Evolutionary conservation across 1,284 basidiomycete species (phyloP).

Genomic region (Exobasidium cylindrosporum): DNA sequence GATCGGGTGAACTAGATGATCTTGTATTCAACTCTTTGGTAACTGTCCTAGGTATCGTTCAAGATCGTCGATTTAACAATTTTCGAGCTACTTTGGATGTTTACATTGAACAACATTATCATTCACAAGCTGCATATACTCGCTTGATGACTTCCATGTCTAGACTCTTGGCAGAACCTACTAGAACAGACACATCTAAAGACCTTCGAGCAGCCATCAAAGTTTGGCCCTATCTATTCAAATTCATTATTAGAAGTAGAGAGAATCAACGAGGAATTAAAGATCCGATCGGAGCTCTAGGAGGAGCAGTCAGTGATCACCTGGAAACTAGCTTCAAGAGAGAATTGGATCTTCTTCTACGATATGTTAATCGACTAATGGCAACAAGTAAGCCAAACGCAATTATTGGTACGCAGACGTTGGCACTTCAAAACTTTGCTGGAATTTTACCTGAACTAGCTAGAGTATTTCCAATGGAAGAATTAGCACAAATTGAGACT

Average conservation of each 20-base stretch:
- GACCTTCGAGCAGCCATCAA: conserved; percentile 82
- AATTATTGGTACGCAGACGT: conserved; percentile 86
- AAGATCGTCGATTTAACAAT: conserved; percentile 77
- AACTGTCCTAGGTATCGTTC: conserved; percentile 74
- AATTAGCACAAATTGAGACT: conserved; percentile 63
- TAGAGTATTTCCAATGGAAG: conserved; percentile 38
- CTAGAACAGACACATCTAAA: conserved; percentile 70
- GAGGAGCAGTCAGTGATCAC: conserved; percentile 79
- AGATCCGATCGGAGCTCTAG: conserved; percentile 61
- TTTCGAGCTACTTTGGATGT: conserved; percentile 89
- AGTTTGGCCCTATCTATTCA: conserved; percentile 95
- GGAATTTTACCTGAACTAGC: conserved; percentile 80
- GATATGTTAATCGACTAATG: conserved; percentile 86
- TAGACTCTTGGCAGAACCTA: conserved; percentile 72
- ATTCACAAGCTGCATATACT: conserved; percentile 45
- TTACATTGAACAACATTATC: conserved; percentile 86
- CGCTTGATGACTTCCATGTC: conserved; percentile 67
- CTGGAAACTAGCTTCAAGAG: conserved; percentile 80
- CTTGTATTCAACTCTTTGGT: conserved; percentile 87
- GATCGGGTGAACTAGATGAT: conserved; percentile 74
- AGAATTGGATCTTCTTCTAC: conserved; percentile 62
- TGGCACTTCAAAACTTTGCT: conserved; percentile 80
- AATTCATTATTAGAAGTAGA: conserved; percentile 81
- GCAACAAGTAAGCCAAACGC: conserved; percentile 70
- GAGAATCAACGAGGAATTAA: conserved; percentile 76